These are phyloP conservation scores for Euphorbia lathyris DNA, from an alignment of 345 rosid genomes.

Conservation along the genomic window DNA sequence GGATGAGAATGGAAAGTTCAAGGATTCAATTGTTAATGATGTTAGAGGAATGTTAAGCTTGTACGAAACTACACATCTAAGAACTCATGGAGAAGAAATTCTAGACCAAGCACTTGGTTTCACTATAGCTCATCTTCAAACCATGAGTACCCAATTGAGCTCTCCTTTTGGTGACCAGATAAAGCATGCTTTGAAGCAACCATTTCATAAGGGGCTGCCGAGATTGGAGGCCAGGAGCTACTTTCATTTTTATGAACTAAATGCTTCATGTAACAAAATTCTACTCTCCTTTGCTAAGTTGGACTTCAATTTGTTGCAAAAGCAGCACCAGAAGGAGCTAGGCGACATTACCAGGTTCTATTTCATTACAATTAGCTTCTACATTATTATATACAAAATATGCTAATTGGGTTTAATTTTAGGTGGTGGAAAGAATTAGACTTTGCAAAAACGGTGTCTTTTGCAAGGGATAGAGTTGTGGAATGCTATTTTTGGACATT, in stretches of 20 bases:
- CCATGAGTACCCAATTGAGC: background rate
- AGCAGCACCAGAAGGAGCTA: conserved; percentile 26
- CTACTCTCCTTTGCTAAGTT: conserved; percentile 35
- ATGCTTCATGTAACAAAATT: background rate
- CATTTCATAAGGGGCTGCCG: background rate
- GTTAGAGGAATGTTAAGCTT: conserved; percentile 15
- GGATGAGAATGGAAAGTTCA: conserved; percentile 12
- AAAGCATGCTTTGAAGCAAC: background rate
- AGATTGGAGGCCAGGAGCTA: conserved; percentile 25
- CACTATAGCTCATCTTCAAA: conserved; percentile 3
- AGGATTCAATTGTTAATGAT: conserved; percentile 2
- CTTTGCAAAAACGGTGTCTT: conserved; percentile 24
- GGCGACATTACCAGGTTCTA: background rate
- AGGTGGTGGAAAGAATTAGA: conserved; percentile 45
- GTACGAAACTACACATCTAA: conserved; percentile 15
- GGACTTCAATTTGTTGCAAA: conserved; percentile 33
- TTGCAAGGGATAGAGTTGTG: conserved; percentile 34
- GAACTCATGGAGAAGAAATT: conserved; percentile 11
- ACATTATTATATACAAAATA: no score
- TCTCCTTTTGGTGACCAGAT: background rate
- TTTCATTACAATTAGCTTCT: background rate
- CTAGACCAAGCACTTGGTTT: conserved; percentile 18
- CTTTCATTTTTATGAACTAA: conserved; percentile 19
- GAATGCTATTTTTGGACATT: conserved; percentile 41
- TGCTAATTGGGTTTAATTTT: no score